Evolutionary conservation across 2,329 filamentous ascomycete species (phyloP), one percentile per base, ranked within the genome.

Genomic region (Aspergillus thermomutatus): DNA sequence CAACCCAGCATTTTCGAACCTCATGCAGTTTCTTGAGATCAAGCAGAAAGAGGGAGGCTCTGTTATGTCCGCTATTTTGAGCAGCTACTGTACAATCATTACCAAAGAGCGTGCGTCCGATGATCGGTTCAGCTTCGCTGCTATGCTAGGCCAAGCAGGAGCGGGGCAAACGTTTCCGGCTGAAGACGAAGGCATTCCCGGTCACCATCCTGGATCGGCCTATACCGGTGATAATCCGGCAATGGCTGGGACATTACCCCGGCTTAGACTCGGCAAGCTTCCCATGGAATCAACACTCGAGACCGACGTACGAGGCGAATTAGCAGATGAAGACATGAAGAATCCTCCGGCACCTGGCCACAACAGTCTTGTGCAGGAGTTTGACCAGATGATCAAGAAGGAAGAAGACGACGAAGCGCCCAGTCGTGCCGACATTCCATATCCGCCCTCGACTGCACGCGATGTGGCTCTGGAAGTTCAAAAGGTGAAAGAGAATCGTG

Each of bases 381-480:
- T 95, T 64, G 93, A 97, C 63, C 84, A 88, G 53, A 90, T 89
- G 70, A 88, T 88, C 60, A 99, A 99, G 78, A 85, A 89, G 26
- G 94, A 97, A 74, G 92, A 96, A 34, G 89, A 89, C 52, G 88
- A 88, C 26, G 94, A 97, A 69, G 90, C 83, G 0, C 92, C 92
- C 1, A 87, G 80, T 49, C 85, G 92, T 46, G 82, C 88, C 17
- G 88, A 92, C 25, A 83, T 97, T 23, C 93, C 94, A 2, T 85
- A 95, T 23, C 94, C 94, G 1, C 89, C 92, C 4, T 95, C 93
- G 0, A 85, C 92, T 19, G 91, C 92, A 3, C 84, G 92, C 59
- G 94, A 99, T 66, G 92, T 99, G 7, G 86, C 91, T 27, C 90
- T 97, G 78, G 94, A 97, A 73, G 92, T 97, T 66, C 91, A 94